Base-by-base conservation (phyloP, 2,329 filamentous ascomycete genomes). In the Juglanconis oblonga region DNA sequence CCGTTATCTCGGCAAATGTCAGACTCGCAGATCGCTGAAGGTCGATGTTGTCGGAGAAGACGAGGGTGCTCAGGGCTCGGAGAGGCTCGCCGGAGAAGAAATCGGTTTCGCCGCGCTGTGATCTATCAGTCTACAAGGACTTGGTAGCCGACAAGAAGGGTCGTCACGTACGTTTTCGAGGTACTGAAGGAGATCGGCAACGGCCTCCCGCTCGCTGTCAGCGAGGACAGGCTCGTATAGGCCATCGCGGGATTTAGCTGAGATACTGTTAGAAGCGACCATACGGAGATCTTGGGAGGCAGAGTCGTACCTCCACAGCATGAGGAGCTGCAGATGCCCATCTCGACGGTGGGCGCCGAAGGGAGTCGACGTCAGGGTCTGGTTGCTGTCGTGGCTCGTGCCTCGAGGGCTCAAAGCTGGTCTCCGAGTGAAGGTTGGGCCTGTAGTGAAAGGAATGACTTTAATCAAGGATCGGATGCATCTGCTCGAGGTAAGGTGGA, bases 41-140 rank as follows among this genome's bases (percentile, higher is more conserved):
- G 74, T 99, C 95, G 73, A 99, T 93, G 78, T 99, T 99, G 76
- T 98, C 93, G 60, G 95, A 99, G 75, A 97, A 99, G 60, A 99
- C 95, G 32, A 99, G 85, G 11, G 94, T 99, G 76, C 92, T 97
- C 59, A 99, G 80, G 50, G 95, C 94, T 76, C 90, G 90, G 60
- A 99, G 86, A 50, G 95, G 95, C 72, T 97, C 93, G 76, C 95
- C 95, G 42, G 91, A 89, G 78, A 99, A 99, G 85, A 99, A 99
- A 76, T 99, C 94, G 69, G 93, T 98, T 75, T 99, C 95, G 72
- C 88, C 90, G 72, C 95, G 89, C 95, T 97, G 74, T 62, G 61
- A 53, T 52, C 47, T 57, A 68, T 77, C 71, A 80, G 72, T 55
- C 13, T 5, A 13, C 47, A 31, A 17, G 61, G n/a, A 45, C 31